Evolutionary conservation across 2,329 filamentous ascomycete species (phyloP), one percentile per base, ranked within the genome.

Genomic region (Periconia sp.): DNA sequence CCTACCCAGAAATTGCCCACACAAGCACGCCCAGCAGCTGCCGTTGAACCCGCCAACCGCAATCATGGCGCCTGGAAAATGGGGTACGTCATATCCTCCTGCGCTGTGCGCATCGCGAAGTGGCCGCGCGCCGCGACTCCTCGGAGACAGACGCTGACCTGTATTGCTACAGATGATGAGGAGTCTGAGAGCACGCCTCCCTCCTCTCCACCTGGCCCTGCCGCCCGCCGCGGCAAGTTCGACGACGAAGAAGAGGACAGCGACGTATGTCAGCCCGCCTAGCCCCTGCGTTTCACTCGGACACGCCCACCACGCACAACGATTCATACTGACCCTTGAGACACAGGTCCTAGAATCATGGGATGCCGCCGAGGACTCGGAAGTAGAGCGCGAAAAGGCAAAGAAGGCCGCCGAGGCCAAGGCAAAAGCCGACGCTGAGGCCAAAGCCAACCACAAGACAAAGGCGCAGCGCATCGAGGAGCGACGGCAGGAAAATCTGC

Each of bases 341-440:
- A 30, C 22, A 44, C 54, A 96, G 87, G 89, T 97, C 43, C 83
- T 96, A 65, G 94, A 99, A 48, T 92, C 89, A 23, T 99, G 94
- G 94, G 92, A 97, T 65, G 92, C 89, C 45, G 92, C 89, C 58
- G 94, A 97, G 66, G 94, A 99, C 76, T 96, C 91, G 50, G 94
- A 99, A 64, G 92, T 86, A 61, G 94, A 99, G 78, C 88, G 91
- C 63, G 92, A 96, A 74, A 99, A 97, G 79, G 89, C 83, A 19
- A 88, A 88, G 73, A 94, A 92, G 76, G 90, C 86, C 36, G 86
- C 81, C 5, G 92, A 89, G 66, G 87, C 84, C 39, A 95, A 95
- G 73, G 89, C 88, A 45, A 95, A 95, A 74, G 91, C 89, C 19
- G 90, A 92, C 0, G 92, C 88, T 31, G 89, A 90, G 63, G 90